Conservation (phyloP, 768 basidiomycete genomes). For the Hemileccinum impolitum region DNA sequence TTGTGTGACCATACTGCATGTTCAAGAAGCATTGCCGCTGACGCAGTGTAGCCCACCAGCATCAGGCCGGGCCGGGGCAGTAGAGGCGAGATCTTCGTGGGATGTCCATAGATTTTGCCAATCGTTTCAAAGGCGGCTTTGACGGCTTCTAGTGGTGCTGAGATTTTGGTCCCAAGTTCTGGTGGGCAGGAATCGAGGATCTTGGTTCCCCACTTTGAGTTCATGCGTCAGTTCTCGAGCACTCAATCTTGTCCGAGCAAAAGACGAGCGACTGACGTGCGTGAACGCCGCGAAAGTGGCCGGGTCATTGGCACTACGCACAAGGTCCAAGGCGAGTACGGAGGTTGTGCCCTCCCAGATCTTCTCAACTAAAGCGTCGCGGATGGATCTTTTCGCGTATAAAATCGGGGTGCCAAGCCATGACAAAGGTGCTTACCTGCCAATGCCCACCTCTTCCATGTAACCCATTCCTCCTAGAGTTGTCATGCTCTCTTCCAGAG, state of each 20-base stretch:
- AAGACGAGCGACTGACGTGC: conserved; percentile 40
- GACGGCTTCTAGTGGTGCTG: conserved; percentile 33
- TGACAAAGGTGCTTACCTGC: conserved; percentile 35
- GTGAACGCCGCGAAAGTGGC: conserved; percentile 44
- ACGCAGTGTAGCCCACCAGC: conserved; percentile 52
- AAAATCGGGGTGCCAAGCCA: background rate
- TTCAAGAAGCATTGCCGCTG: conserved; percentile 59
- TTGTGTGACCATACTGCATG: conserved; percentile 60
- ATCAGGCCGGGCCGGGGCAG: conserved; percentile 57
- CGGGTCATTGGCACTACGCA: conserved; percentile 50
- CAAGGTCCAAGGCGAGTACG: conserved; percentile 66
- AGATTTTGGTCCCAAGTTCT: conserved; percentile 28
- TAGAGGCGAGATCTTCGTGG: conserved; percentile 38
- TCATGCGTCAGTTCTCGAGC: background rate
- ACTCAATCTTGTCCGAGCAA: background rate
- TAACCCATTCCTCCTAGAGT: conserved; percentile 76
- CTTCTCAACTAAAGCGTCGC: conserved; percentile 71
- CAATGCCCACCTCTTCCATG: conserved; percentile 79
- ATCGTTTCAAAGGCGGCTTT: conserved; percentile 40
- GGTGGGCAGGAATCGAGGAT: conserved; percentile 43
- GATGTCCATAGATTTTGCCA: conserved; percentile 36
- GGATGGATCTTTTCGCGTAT: conserved; percentile 41
- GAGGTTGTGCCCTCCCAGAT: conserved; percentile 80
- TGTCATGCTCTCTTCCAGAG: conserved; percentile 74
- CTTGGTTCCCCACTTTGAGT: conserved; percentile 48